Conservation (phyloP, 106 monocot species). For the Hemerocallis citrina region DNA sequence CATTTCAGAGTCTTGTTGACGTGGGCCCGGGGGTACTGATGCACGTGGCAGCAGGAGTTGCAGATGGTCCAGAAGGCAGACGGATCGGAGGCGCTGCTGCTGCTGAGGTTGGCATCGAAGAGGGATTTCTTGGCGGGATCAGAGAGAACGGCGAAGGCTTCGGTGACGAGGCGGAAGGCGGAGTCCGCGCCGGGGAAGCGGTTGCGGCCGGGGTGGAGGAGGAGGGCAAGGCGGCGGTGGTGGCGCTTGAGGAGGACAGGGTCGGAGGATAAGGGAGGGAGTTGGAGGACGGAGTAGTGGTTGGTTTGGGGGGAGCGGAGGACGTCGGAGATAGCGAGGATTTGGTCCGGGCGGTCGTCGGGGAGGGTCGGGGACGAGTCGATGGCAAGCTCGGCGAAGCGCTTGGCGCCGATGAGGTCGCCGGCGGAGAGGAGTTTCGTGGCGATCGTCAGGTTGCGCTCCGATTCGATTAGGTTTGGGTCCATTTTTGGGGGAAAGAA, state of each 20-base stretch:
- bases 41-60: constrained; percentile 34
- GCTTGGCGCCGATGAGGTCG: constrained; percentile 21
- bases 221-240: constrained; percentile 35
- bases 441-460: constrained; percentile 8
- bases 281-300: constrained; percentile 19
- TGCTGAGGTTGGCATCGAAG: constrained; percentile 32
- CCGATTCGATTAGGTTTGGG: constrained; percentile 6
- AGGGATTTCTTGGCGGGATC: constrained; percentile 37
- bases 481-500: neutral
- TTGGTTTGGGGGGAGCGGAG: constrained; percentile 17
- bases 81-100: neutral
- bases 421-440: constrained; percentile 15
- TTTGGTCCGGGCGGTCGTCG: constrained; percentile 21
- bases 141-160: constrained; percentile 44
- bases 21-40: constrained; percentile 34
- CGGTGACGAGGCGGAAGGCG: constrained; percentile 32
- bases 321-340: constrained; percentile 23
- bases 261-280: constrained; percentile 5
- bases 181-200: constrained; percentile 18
- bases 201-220: constrained; percentile 35
- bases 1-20: constrained; percentile 27
- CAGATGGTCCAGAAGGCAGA: constrained; percentile 53
- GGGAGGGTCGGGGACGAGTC: constrained; percentile 8
- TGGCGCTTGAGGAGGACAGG: constrained; percentile 10
- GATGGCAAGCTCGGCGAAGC: constrained; percentile 21